These are phyloP conservation scores for Lumnitzera racemosa DNA, from an alignment of 345 rosid species.

Conservation along the genomic window DNA sequence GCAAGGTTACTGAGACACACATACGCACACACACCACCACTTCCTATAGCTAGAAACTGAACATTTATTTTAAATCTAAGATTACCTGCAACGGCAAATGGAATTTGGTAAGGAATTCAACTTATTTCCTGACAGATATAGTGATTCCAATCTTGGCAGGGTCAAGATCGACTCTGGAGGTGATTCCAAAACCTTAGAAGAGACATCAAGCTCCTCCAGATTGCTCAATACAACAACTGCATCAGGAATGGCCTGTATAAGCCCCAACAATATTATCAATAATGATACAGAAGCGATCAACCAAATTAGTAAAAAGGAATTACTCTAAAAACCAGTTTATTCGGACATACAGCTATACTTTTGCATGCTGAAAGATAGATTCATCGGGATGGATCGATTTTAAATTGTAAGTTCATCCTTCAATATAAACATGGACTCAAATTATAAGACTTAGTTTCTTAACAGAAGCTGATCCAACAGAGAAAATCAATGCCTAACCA, in stretches of 20 bases:
- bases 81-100: constrained; percentile 58
- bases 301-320: too few relatives aligned
- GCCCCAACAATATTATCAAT: background rate
- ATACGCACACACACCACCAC: constrained; percentile 41
- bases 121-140: constrained; percentile 68
- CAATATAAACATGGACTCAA: too few relatives aligned
- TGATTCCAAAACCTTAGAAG: constrained; percentile 48
- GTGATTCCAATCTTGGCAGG: constrained; percentile 44
- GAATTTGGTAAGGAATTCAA: constrained; percentile 70
- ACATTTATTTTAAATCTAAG: constrained; percentile 14
- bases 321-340: too few relatives aligned
- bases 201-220: constrained; percentile 66
- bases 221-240: constrained; percentile 58
- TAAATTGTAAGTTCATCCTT: too few relatives aligned
- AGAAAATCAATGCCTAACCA: too few relatives aligned
- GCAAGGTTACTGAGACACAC: constrained; percentile 56
- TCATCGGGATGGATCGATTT: too few relatives aligned
- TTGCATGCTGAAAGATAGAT: too few relatives aligned
- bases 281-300: too few relatives aligned
- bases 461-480: too few relatives aligned
- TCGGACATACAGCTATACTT: too few relatives aligned
- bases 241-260: constrained; percentile 74
- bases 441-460: too few relatives aligned
- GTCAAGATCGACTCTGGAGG: constrained; percentile 79
- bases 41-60: constrained; percentile 28